Conservation (phyloP, 495 filamentous ascomycete species). For the Aspergillus coremiiformis region DNA sequence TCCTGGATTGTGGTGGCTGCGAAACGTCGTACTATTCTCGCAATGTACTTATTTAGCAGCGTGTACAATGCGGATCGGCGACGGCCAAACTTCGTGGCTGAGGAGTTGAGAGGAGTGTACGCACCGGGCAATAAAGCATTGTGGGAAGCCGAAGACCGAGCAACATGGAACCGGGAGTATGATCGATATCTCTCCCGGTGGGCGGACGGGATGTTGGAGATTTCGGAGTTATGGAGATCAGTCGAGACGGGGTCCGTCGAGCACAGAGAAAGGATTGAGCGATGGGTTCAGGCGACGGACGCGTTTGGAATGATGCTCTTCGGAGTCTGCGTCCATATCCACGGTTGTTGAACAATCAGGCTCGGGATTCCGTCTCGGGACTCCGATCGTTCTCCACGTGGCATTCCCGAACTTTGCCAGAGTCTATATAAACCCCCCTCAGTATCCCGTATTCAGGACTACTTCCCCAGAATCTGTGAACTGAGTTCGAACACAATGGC, state of each 20-base stretch:
- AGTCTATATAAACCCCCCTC: slow-evolving; percentile 9
- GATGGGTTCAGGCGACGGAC: slow-evolving; percentile 22
- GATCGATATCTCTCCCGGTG: slow-evolving; percentile 32
- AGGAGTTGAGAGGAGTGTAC: slow-evolving; percentile 28
- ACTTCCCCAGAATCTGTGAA: no score
- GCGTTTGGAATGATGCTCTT: slow-evolving; percentile 30
- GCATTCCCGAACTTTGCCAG: background rate
- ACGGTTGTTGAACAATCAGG: slow-evolving; percentile 30
- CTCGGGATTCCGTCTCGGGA: background rate
- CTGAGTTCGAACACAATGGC: background rate
- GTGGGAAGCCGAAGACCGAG: slow-evolving; percentile 30
- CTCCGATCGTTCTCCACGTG: slow-evolving; percentile 1
- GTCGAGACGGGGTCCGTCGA: slow-evolving; percentile 9
- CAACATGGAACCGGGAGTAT: slow-evolving; percentile 33
- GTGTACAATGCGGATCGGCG: slow-evolving; percentile 32
- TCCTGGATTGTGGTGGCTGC: slow-evolving; percentile 42
- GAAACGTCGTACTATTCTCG: slow-evolving; percentile 39
- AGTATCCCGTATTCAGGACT: no score
- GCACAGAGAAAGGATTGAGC: slow-evolving; percentile 15
- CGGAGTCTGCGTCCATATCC: slow-evolving; percentile 22
- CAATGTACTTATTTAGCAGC: slow-evolving; percentile 44
- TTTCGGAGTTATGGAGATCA: slow-evolving; percentile 37
- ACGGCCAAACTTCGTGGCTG: slow-evolving; percentile 36
- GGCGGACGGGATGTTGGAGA: slow-evolving; percentile 31
- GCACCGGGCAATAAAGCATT: slow-evolving; percentile 27